phyloP scores from a whole-genome alignment of 352 stramenopile species.

The Phytophthora syringae region DNA sequence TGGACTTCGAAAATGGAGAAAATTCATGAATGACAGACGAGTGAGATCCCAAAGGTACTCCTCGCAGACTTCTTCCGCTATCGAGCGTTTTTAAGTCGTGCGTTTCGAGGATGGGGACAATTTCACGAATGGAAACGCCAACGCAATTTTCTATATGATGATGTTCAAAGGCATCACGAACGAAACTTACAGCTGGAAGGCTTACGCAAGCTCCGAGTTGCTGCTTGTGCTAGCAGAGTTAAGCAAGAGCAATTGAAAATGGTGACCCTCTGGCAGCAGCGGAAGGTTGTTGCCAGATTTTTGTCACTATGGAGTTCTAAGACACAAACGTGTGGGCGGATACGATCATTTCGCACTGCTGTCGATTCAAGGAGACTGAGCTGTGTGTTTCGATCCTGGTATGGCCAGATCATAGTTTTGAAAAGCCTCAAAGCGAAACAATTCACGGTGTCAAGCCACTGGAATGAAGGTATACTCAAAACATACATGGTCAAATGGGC shows the following conservation, averaged over 20 bases:
- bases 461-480: conserved; percentile 2
- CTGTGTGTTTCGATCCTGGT: conserved; percentile 10
- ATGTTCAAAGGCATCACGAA: conserved; percentile 12
- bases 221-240: not conserved
- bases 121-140: conserved; percentile 16
- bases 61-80: conserved; percentile 42
- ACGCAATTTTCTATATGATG: conserved; percentile 10
- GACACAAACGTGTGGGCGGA: not conserved
- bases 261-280: conserved; percentile 21
- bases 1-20: conserved; percentile 30
- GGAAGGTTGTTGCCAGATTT: conserved; percentile 1
- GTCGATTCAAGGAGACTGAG: conserved; percentile 9
- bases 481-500: conserved; percentile 20
- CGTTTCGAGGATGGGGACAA: conserved; percentile 11
- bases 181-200: conserved; percentile 8
- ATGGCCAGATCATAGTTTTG: not conserved
- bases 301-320: conserved; percentile 14
- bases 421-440: conserved; percentile 3
- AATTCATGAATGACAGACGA: conserved; percentile 14
- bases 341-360: conserved; percentile 3
- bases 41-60: conserved; percentile 14
- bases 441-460: conserved; percentile 14
- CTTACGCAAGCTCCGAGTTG: conserved; percentile 8
- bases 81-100: conserved; percentile 13
- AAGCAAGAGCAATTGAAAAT: conserved; percentile 4